These are phyloP conservation scores for Tolypocladium nubicola DNA, from an alignment of 2,329 filamentous ascomycete species.

Conservation along the genomic window DNA sequence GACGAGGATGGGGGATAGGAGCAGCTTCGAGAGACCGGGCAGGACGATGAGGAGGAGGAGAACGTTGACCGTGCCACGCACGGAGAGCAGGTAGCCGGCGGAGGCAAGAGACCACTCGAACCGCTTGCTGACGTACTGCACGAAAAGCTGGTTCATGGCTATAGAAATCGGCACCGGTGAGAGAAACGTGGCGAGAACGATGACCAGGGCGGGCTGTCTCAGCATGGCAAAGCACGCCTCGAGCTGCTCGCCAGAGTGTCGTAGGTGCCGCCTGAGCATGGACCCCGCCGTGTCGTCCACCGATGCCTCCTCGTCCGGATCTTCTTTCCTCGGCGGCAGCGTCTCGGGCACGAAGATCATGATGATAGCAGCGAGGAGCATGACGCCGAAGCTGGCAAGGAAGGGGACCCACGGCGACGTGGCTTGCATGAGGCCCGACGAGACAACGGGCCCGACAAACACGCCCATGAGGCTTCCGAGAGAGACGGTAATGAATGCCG, in stretches of 20 bases:
- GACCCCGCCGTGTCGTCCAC: background rate
- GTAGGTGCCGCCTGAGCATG: background rate
- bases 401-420: slow-evolving; percentile 4
- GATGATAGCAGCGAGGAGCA: background rate
- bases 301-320: background rate
- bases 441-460: slow-evolving; percentile 2
- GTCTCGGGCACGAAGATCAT: slow-evolving; percentile 6
- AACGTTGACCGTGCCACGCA: slow-evolving; percentile 11
- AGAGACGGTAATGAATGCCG: slow-evolving; percentile 2
- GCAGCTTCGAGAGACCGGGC: slow-evolving; percentile 7
- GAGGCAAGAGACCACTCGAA: slow-evolving; percentile 12
- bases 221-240: slow-evolving; percentile 2
- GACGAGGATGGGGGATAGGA: background rate
- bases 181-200: slow-evolving; percentile 7
- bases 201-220: background rate
- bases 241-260: background rate
- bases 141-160: slow-evolving; percentile 7
- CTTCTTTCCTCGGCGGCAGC: background rate
- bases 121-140: slow-evolving; percentile 15
- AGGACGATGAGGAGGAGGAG: slow-evolving; percentile 7
- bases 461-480: slow-evolving; percentile 3
- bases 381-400: slow-evolving; percentile 1
- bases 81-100: slow-evolving; percentile 12
- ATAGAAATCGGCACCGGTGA: slow-evolving; percentile 7
- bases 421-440: slow-evolving; percentile 4